Base-by-base conservation (phyloP, 2,329 filamentous ascomycete species). In the Plectosphaerella cucumerina region DNA sequence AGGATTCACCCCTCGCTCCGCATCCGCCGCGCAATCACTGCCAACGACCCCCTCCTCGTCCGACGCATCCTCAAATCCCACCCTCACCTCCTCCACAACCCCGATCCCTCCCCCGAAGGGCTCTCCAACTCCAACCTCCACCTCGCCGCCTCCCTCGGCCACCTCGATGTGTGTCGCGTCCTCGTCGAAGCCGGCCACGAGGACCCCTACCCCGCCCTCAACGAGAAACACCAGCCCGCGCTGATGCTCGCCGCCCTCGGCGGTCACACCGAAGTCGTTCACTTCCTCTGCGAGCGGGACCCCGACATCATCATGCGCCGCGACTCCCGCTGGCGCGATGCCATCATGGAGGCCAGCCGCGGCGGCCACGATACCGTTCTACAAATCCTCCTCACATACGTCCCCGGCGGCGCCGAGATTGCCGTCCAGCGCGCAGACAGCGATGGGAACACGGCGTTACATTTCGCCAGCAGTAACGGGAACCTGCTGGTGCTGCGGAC, bases 61-160 rank as follows among this genome's bases (percentile, higher is more conserved):
- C 73, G 79, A 59, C 87, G 90, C 65, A 91, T 96, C 64, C 76
- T 95, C 58, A 81, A 78, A 57, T 85, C 85, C 53, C 84, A 93
- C 62, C 87, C 87, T 0, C 65, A 72, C 17, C 81, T 87, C 56
- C 75, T 96, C 23, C 85, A 86, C 62, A 96, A 96, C 63, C 89
- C 90, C 3, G 89, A 96, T 67, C 80, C 82, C 59, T 81, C 83
- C 4, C 77, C 84, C 55, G 62, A 68, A 9, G 82, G 80, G 47
- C 84, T 89, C 58, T 88, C 87, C 66, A 94, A 95, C 71, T 93
- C 90, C 3, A 90, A 84, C 56, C 78, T 96, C 37, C 90, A 96
- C 67, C 78, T 96, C 3, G 89, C 90, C 42, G 87, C 88, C 11
- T 82, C 81, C 8, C 76, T 90, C 51, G 90, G 90, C 48, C 81